Evolutionary conservation across 108 stramenopile genomes (phyloP).

Genomic region (Cyclotella cryptica): DNA sequence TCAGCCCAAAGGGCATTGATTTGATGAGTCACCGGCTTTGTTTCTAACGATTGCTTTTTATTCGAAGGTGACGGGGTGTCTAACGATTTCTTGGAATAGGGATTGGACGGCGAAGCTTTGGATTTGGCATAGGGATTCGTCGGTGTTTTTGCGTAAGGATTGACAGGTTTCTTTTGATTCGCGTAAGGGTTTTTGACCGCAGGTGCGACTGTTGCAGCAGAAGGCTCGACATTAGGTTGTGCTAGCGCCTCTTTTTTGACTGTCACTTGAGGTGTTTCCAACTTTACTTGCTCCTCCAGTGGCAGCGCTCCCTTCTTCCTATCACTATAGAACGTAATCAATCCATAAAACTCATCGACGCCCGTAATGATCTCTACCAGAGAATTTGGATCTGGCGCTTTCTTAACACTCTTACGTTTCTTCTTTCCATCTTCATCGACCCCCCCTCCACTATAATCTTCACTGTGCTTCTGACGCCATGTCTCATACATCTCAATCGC

Average conservation of each 20-base stretch:
- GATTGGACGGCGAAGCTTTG: background rate
- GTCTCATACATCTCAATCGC: constrained; percentile 60
- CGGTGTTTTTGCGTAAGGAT: constrained; percentile 30
- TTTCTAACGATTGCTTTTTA: background rate
- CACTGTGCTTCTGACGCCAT: constrained; percentile 28
- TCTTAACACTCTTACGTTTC: constrained; percentile 15
- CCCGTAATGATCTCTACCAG: constrained; percentile 59
- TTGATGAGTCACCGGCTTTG: constrained; percentile 1
- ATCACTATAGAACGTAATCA: constrained; percentile 63
- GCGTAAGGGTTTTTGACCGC: constrained; percentile 35
- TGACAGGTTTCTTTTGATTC: constrained; percentile 12
- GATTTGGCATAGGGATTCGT: constrained; percentile 2
- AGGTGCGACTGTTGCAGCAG: constrained; percentile 50
- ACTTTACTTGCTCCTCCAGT: constrained; percentile 6
- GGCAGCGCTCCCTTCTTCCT: constrained; percentile 51
- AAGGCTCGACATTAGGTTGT: constrained; percentile 29
- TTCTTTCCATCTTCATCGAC: background rate
- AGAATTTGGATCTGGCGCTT: constrained; percentile 39
- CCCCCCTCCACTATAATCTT: constrained; percentile 3
- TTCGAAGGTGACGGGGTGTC: background rate
- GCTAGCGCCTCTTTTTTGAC: constrained; percentile 14
- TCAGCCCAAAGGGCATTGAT: constrained; percentile 90
- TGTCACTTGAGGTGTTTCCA: constrained; percentile 15
- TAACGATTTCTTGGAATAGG: constrained; percentile 1
- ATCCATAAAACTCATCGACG: constrained; percentile 64